phyloP scores from a whole-genome alignment of 2,329 filamentous ascomycete genomes.

The Cordyceps tenuipes region DNA sequence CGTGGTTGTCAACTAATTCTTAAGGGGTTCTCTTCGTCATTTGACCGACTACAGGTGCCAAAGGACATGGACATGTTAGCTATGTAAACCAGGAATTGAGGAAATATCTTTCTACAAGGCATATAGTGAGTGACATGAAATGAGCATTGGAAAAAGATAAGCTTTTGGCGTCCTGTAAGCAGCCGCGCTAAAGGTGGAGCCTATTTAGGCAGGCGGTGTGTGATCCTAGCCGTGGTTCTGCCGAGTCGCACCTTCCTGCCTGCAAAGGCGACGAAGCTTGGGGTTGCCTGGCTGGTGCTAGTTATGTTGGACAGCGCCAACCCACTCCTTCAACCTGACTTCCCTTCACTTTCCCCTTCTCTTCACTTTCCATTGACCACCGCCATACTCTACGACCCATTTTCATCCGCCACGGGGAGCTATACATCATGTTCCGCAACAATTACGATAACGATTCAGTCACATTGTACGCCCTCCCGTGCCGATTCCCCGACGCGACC shows the following conservation, averaged over 20 bases:
- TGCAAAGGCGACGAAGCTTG: conserved; percentile 18
- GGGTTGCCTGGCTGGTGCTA: conserved; percentile 14
- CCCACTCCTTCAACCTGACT: conserved; percentile 7
- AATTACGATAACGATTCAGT: conserved; percentile 99
- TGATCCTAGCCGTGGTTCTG: conserved; percentile 12
- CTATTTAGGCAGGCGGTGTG: conserved; percentile 16
- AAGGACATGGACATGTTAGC: no score
- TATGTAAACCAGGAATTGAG: no score
- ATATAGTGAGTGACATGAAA: no score
- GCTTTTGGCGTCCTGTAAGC: neutral
- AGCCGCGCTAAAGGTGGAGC: neutral
- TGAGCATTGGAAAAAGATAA: no score
- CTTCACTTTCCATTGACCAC: neutral
- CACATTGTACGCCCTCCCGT: conserved; percentile 69
- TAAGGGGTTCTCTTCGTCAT: no score
- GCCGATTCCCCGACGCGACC: conserved; percentile 12
- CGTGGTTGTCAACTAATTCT: no score
- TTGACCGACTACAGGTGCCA: no score
- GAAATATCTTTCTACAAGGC: no score
- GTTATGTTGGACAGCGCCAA: conserved; percentile 1
- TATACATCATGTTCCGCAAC: conserved; percentile 86
- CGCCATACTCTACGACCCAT: conserved; percentile 1
- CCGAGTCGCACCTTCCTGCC: conserved; percentile 9
- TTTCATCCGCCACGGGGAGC: conserved; percentile 8
- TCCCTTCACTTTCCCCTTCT: neutral